These are phyloP conservation scores for Inga laurina DNA, from an alignment of 306 rosid genomes.

Conservation along the genomic window DNA sequence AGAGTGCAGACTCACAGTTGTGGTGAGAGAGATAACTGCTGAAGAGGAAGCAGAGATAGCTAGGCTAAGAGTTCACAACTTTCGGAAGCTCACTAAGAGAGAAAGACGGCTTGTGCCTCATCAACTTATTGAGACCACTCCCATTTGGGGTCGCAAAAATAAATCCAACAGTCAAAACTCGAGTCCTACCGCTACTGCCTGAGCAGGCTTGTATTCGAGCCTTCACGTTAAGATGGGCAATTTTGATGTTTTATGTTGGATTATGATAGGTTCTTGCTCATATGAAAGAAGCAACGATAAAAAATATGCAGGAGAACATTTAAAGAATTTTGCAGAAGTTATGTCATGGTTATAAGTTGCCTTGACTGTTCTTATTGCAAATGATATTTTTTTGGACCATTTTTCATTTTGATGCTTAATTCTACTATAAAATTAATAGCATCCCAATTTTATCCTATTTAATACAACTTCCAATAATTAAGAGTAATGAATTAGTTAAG, in stretches of 20 bases:
- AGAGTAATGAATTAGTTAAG: too few species aligned
- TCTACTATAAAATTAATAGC: too few species aligned
- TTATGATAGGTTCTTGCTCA: conserved; percentile 12
- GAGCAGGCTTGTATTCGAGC: conserved; percentile 17
- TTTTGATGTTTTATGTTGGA: not conserved
- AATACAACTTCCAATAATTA: too few species aligned
- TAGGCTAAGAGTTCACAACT: conserved; percentile 74
- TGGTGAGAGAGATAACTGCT: conserved; percentile 81
- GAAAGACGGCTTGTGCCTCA: conserved; percentile 88
- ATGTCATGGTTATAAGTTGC: not conserved
- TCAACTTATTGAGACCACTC: conserved; percentile 77
- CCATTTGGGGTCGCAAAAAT: conserved; percentile 85
- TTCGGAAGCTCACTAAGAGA: conserved; percentile 64
- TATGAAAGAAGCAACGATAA: conserved; percentile 2
- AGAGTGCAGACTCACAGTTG: conserved; percentile 82
- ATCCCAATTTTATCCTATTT: too few species aligned
- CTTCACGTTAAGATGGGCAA: conserved; percentile 11
- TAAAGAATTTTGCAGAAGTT: not conserved
- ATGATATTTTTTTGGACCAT: conserved; percentile 18
- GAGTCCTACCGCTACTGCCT: conserved; percentile 35
- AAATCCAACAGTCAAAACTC: conserved; percentile 37
- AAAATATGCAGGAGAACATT: conserved; percentile 2
- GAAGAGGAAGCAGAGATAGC: conserved; percentile 92
- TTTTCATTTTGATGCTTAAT: not conserved
- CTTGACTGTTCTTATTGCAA: conserved; percentile 20